Percentiles rank a stretch among this genome's conserved stretches.
Evolutionary conservation across 1,284 basidiomycete species (phyloP).

Genomic region (Apiotrichum montevideense): DNA sequence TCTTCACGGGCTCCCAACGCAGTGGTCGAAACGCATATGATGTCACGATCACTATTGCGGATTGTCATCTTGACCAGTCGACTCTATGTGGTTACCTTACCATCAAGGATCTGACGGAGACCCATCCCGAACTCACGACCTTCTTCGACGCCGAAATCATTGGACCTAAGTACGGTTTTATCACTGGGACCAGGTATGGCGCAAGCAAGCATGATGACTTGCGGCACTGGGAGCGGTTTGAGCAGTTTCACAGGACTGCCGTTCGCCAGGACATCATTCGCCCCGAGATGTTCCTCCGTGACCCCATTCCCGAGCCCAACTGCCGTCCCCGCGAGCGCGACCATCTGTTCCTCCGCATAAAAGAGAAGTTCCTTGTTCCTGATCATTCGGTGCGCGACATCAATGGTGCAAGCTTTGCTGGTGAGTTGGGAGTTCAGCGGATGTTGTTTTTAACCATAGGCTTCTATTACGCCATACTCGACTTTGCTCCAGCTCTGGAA

Average conservation of each 20-base stretch:
- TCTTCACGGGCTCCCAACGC: conserved; percentile 73
- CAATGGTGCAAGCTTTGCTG: conserved; percentile 90
- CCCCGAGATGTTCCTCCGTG: conserved; percentile 67
- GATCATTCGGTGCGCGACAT: conserved; percentile 91
- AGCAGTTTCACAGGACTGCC: conserved; percentile 70
- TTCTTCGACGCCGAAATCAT: conserved; percentile 94
- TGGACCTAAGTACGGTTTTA: conserved; percentile 71
- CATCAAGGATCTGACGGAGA: conserved; percentile 79
- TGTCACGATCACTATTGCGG: conserved; percentile 71
- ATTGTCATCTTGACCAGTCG: conserved; percentile 72
- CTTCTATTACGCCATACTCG: conserved; percentile 64
- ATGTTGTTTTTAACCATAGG: conserved; percentile 49
- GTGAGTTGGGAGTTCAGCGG: conserved; percentile 49
- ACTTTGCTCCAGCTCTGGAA: conserved; percentile 37
- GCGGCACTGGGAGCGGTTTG: conserved; percentile 85
- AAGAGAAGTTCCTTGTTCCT: conserved; percentile 90
- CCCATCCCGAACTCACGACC: conserved; percentile 83
- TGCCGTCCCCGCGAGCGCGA: conserved; percentile 37
- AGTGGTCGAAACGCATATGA: conserved; percentile 78
- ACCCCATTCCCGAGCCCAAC: conserved; percentile 32
- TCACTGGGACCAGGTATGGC: conserved; percentile 71
- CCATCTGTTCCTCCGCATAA: conserved; percentile 85
- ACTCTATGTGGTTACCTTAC: conserved; percentile 80
- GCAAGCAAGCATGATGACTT: conserved; percentile 81
- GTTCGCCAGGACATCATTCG: conserved; percentile 56